A percentile compares a stretch with the other conserved stretches of the same genome.
Conservation (phyloP, 768 basidiomycete species). For the Pleurotus cornucopiae region DNA sequence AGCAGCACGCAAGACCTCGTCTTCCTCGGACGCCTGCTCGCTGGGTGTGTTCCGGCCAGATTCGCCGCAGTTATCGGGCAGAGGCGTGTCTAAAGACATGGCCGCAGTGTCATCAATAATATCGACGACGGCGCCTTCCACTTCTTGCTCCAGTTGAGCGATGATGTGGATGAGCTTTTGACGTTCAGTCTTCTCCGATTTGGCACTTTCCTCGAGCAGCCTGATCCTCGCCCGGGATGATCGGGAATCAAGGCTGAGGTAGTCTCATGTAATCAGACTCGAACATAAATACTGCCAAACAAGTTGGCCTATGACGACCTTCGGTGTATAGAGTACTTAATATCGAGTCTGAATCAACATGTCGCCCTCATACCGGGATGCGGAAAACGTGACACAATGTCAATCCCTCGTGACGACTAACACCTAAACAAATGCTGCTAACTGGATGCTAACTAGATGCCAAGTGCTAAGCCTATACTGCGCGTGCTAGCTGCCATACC, state of each 20-base stretch:
- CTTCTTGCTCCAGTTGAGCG: conserved; percentile 49
- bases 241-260: conserved; percentile 47
- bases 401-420: no score
- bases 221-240: conserved; percentile 61
- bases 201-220: conserved; percentile 42
- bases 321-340: no score
- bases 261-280: no score
- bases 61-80: conserved; percentile 3
- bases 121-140: conserved; percentile 59
- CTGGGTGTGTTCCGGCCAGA: conserved; percentile 5
- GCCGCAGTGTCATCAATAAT: conserved; percentile 44
- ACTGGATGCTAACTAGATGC: no score
- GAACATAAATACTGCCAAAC: no score
- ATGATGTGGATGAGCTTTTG: conserved; percentile 53
- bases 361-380: no score
- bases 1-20: not conserved
- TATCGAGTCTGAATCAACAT: no score
- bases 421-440: no score
- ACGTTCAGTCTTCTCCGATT: conserved; percentile 36
- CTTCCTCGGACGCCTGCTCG: not conserved
- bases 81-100: conserved; percentile 10
- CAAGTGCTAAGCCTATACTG: no score
- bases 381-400: no score
- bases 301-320: no score
- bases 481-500: no score